These are phyloP conservation scores for Yamadazyma insecticola DNA, from an alignment of 805 yeast genomes.

Conservation along the genomic window DNA sequence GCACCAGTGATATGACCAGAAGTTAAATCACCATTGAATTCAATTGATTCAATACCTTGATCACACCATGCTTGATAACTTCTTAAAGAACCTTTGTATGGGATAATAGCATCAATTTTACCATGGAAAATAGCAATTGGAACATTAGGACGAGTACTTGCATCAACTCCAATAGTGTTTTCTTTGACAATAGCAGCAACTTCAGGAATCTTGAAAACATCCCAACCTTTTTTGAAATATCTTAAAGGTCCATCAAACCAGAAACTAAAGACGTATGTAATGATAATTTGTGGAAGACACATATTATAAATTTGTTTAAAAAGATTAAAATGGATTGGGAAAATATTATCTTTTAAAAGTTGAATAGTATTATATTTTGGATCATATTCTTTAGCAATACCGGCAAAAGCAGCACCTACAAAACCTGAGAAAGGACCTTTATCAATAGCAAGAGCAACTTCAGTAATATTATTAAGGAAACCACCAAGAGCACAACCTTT, in stretches of 20 bases:
- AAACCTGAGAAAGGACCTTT: constrained; percentile 25
- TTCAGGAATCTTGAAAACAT: too few species aligned
- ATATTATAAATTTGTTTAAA: too few species aligned
- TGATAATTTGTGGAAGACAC: too few species aligned
- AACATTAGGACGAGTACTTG: too few species aligned
- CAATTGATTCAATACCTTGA: constrained; percentile 22
- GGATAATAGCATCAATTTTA: constrained; percentile 14
- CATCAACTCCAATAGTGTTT: too few species aligned
- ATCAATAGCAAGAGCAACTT: constrained; percentile 16
- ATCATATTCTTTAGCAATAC: constrained; percentile 26
- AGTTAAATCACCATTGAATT: constrained; percentile 14
- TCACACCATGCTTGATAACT: constrained; percentile 19
- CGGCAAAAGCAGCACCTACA: constrained; percentile 21
- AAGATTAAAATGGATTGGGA: too few species aligned
- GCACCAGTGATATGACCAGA: constrained; percentile 15
- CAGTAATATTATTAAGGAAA: constrained; percentile 25
- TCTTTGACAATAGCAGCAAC: too few species aligned
- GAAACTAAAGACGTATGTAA: too few species aligned
- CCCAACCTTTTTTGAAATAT: too few species aligned
- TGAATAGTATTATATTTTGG: too few species aligned
- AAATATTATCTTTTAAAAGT: too few species aligned
- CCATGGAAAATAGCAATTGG: constrained; percentile 20
- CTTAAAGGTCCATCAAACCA: too few species aligned
- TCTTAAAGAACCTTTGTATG: constrained; percentile 9
- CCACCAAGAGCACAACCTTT: constrained; percentile 33